Percentiles rank a stretch among this genome's conserved stretches.
phyloP scores from a whole-genome alignment of 768 basidiomycete species.

The Kwoniella bestiolae region DNA sequence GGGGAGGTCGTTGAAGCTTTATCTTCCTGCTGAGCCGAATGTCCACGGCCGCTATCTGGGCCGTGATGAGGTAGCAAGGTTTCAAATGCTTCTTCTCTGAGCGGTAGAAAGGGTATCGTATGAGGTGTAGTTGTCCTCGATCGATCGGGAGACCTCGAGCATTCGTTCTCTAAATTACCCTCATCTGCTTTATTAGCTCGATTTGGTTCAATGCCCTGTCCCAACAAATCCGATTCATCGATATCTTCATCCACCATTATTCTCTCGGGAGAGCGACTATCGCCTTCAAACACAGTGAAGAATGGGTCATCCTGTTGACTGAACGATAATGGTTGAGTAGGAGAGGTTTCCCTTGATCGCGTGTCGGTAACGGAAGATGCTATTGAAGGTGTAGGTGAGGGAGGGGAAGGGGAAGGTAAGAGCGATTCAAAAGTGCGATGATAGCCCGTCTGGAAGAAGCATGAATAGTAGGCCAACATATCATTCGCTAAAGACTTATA shows the following conservation, averaged over 20 bases:
- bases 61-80: neutral
- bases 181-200: neutral
- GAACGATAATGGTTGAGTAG: conserved; percentile 21
- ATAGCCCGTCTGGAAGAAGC: neutral
- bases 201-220: too few relatives aligned
- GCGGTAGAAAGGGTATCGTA: neutral
- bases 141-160: neutral
- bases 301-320: conserved; percentile 19
- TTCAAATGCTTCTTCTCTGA: neutral
- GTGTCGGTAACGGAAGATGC: neutral
- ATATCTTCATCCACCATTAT: neutral
- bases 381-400: conserved; percentile 4
- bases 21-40: neutral
- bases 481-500: too few relatives aligned
- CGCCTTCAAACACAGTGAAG: conserved; percentile 2
- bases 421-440: conserved; percentile 8
- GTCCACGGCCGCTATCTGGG: too few relatives aligned
- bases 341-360: conserved; percentile 14
- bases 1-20: neutral
- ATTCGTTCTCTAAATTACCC: neutral
- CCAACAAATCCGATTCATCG: conserved; percentile 7
- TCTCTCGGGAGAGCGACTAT: too few relatives aligned
- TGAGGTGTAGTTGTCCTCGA: conserved; percentile 8
- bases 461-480: neutral
- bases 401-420: conserved; percentile 15